Evolutionary conservation across 768 basidiomycete species (phyloP), one percentile per base, ranked within the genome.

Genomic region (Podaxis sp.): DNA sequence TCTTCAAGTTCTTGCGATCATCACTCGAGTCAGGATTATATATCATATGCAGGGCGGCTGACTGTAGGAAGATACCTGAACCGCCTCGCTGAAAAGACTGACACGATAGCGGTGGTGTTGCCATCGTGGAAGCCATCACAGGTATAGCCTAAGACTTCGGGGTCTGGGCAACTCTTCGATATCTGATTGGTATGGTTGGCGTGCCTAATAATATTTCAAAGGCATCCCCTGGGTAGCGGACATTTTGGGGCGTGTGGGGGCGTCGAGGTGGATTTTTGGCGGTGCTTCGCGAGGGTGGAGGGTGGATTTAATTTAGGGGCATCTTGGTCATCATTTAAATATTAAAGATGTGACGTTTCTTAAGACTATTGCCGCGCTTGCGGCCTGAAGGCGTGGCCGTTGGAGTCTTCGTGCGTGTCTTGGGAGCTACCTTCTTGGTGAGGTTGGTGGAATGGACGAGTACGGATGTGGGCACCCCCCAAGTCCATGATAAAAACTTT

Each of bases 271-370:
- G 37, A 42, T 51, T n/a, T 32, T 50, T 21, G 37, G 16, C 44
- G 52, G 42, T 38, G 59, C 18, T 46, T 47, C 35, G 44, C 21
- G 32, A 54, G 46, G 28, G 5, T 21, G 42, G 23, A 32, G 38
- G 42, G 40, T 46, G 32, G 32, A 13, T 53, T 60, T 60, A 60
- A 60, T 53, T 44, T 46, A 35, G 18, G 35, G 36, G 21, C 21
- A 21, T 37, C 35, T 50, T 58, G 32, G 48, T 50, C 56, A 37
- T 37, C 35, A 47, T 50, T 46, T 18, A 16, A 32, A 14, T 32
- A 44, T 44, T 44, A 21, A 44, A 44, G 3, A 46, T 44, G 7
- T 28, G 44, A 21, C 52, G 1, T 18, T 53, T 21, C 32, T 11
- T 21, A 10, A 53, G 36, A 38, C 42, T 16, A 4, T 5, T 13